These are phyloP conservation scores for Colletotrichum destructivum DNA, from an alignment of 2,329 filamentous ascomycete genomes.

Conservation along the genomic window DNA sequence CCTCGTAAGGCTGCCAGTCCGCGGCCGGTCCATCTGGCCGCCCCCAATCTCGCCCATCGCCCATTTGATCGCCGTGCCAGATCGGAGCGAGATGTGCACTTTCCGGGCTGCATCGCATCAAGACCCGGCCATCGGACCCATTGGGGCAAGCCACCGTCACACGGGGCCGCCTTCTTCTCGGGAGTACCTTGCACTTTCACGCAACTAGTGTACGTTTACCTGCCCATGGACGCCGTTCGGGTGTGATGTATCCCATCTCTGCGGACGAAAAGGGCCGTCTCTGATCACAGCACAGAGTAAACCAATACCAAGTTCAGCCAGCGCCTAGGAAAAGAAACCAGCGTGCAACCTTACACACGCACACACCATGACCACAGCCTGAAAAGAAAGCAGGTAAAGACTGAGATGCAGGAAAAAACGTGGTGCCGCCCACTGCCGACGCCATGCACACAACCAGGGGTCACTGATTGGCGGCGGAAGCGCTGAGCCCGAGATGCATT, in stretches of 20 bases:
- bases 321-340: not conserved
- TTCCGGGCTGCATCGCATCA: conserved; percentile 3
- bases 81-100: conserved; percentile 8
- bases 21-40: not conserved
- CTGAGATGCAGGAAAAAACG: not conserved
- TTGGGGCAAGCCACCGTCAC: conserved; percentile 19
- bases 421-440: conserved; percentile 22
- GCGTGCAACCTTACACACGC: not conserved
- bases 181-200: conserved; percentile 27
- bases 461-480: conserved; percentile 31
- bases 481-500: conserved; percentile 12
- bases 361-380: not conserved
- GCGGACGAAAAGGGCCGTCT: not conserved
- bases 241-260: not conserved
- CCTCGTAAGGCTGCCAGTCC: conserved; percentile 29
- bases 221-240: not conserved
- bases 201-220: not conserved
- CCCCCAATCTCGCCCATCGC: conserved; percentile 26
- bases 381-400: not conserved
- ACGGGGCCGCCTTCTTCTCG: conserved; percentile 11
- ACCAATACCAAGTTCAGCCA: not conserved
- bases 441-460: conserved; percentile 15
- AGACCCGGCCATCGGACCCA: conserved; percentile 1
- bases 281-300: not conserved
- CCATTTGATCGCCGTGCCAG: conserved; percentile 3